These are phyloP conservation scores for Rhododendron ovatum DNA, from an alignment of 148 eudicot genomes.

Conservation along the genomic window DNA sequence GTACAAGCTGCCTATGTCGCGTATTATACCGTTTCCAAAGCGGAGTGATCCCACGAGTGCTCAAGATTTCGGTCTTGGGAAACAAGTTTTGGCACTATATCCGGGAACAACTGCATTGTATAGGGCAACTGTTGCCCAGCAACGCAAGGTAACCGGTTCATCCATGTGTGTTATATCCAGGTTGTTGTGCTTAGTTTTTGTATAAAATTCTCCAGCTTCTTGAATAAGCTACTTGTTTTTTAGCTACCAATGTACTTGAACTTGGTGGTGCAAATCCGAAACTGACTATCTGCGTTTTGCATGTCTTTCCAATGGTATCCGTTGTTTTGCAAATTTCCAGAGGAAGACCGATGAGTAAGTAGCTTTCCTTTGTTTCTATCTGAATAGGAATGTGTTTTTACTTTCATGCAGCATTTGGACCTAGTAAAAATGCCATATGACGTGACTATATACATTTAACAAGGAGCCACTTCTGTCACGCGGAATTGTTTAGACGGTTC, in stretches of 20 bases:
- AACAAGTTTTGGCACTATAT: slow-evolving; percentile 89
- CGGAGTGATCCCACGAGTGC: slow-evolving; percentile 59
- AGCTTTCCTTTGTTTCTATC: slow-evolving; percentile 9
- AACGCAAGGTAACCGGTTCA: slow-evolving; percentile 65
- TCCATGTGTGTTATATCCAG: background rate
- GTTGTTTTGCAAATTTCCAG: slow-evolving; percentile 32
- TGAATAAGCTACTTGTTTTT: background rate
- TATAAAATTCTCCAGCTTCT: background rate
- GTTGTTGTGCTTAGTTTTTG: background rate
- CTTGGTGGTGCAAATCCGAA: background rate
- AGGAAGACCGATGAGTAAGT: slow-evolving; percentile 97
- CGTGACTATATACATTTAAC: background rate
- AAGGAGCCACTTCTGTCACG: background rate
- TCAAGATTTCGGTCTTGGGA: slow-evolving; percentile 71
- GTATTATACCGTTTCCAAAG: slow-evolving; percentile 91
- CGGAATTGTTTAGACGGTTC: background rate
- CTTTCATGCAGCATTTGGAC: background rate
- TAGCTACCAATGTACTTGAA: background rate
- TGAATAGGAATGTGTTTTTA: background rate
- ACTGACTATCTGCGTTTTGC: slow-evolving; percentile 28
- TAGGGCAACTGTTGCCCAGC: slow-evolving; percentile 84
- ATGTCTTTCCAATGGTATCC: slow-evolving; percentile 14
- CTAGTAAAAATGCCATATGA: background rate
- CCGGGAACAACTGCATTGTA: slow-evolving; percentile 94
- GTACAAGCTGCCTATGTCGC: slow-evolving; percentile 74